Evolutionary conservation across 2,329 filamentous ascomycete species (phyloP).

Genomic region (Aspergillus transmontanensis): DNA sequence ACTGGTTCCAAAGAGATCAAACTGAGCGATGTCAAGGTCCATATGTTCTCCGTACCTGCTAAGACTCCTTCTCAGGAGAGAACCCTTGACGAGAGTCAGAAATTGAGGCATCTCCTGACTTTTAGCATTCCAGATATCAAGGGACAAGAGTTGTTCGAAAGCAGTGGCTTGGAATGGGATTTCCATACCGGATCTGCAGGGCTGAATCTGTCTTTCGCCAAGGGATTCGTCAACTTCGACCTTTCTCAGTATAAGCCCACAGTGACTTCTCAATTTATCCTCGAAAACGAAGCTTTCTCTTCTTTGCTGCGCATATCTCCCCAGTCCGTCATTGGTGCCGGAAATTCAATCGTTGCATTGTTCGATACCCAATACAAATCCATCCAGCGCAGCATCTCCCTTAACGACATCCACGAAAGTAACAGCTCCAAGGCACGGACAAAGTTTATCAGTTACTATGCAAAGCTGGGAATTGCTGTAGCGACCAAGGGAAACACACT

Average conservation of each 20-base stretch:
- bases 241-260: constrained; percentile 46
- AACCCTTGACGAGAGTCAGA: constrained; percentile 34
- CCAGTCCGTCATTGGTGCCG: constrained; percentile 45
- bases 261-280: constrained; percentile 41
- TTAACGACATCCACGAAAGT: constrained; percentile 32
- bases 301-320: constrained; percentile 48
- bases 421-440: constrained; percentile 29
- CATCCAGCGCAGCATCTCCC: constrained; percentile 44
- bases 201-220: constrained; percentile 42
- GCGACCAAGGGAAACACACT: constrained; percentile 45
- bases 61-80: constrained; percentile 22
- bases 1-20: constrained; percentile 28
- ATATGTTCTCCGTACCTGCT: constrained; percentile 43
- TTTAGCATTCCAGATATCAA: constrained; percentile 36
- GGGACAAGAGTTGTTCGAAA: constrained; percentile 28
- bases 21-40: constrained; percentile 40
- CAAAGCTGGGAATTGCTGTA: constrained; percentile 46
- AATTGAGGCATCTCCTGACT: constrained; percentile 41
- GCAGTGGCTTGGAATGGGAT: constrained; percentile 37
- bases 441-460: constrained; percentile 47
- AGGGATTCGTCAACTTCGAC: constrained; percentile 45
- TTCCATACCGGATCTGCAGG: constrained; percentile 44
- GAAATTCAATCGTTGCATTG: constrained; percentile 44
- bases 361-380: constrained; percentile 52
- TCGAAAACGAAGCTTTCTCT: constrained; percentile 39